Evolutionary conservation across 306 rosid species (phyloP).

Genomic region (Hippophae gyantsensis): DNA sequence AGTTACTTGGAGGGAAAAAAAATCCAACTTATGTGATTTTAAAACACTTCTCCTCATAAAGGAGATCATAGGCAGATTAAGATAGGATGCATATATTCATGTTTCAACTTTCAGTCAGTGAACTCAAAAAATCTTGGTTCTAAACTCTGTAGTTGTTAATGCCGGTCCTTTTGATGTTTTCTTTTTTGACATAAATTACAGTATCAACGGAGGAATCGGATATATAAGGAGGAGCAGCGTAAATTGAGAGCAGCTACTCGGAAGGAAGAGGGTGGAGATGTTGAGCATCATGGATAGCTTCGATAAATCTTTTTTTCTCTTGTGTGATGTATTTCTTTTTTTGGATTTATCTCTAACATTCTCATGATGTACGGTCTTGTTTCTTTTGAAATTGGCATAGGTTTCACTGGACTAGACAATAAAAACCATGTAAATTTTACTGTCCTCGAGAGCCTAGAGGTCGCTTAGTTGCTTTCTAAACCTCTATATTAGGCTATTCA

Average conservation of each 20-base stretch:
- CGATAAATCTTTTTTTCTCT: constrained; percentile 22
- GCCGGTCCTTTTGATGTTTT: not conserved
- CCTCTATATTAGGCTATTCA: no score
- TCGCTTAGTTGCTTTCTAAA: no score
- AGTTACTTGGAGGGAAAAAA: no score
- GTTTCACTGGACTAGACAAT: constrained; percentile 38
- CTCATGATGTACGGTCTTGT: constrained; percentile 27
- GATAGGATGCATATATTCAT: no score
- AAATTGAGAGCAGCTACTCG: constrained; percentile 68
- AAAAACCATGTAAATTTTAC: constrained; percentile 6
- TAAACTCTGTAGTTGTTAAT: not conserved
- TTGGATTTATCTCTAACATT: constrained; percentile 21
- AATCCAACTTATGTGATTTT: no score
- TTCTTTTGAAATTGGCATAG: constrained; percentile 20
- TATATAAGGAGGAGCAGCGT: constrained; percentile 95
- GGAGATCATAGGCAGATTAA: no score
- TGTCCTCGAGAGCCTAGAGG: no score
- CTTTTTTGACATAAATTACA: constrained; percentile 8
- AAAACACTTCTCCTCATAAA: no score
- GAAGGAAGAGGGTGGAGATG: constrained; percentile 51
- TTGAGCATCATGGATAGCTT: constrained; percentile 32
- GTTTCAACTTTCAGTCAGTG: no score
- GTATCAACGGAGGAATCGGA: constrained; percentile 88
- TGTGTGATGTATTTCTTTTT: constrained; percentile 25
- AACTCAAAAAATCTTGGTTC: not conserved